phyloP scores from a whole-genome alignment of 768 basidiomycete genomes.

The Arthromyces matolae region DNA sequence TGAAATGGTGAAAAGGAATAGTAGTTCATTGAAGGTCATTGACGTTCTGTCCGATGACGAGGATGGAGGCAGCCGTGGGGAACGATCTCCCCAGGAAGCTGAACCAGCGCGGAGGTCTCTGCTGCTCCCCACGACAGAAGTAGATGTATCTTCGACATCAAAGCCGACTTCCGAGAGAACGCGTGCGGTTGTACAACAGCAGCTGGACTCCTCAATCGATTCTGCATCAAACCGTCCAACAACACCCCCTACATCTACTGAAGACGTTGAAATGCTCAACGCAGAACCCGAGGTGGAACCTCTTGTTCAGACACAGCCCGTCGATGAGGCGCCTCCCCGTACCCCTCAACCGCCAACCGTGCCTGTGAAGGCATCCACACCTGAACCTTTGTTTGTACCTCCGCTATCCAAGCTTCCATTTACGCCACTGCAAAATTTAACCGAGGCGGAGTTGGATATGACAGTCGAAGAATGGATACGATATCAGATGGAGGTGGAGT shows the following conservation, averaged over 20 bases:
- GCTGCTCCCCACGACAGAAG: neutral
- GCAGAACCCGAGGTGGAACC: neutral
- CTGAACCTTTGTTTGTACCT: slow-evolving; percentile 24
- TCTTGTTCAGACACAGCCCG: too few species aligned
- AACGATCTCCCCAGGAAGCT: slow-evolving; percentile 6
- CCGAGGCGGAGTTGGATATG: slow-evolving; percentile 69
- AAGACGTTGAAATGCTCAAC: slow-evolving; percentile 29
- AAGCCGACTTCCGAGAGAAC: neutral
- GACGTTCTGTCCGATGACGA: slow-evolving; percentile 42
- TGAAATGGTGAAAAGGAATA: slow-evolving; percentile 11
- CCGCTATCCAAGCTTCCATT: slow-evolving; percentile 45
- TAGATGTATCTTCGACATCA: neutral
- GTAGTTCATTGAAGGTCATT: slow-evolving; percentile 30
- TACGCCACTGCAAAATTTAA: slow-evolving; percentile 40
- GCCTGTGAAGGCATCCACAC: slow-evolving; percentile 5
- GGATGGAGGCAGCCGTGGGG: slow-evolving; percentile 20
- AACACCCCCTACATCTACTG: neutral
- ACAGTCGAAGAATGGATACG: slow-evolving; percentile 83
- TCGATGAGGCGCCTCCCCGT: neutral
- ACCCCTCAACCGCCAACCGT: slow-evolving; percentile 13
- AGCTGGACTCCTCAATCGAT: neutral
- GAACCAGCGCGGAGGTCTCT: slow-evolving; percentile 7
- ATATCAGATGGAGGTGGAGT: slow-evolving; percentile 68
- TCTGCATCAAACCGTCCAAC: neutral
- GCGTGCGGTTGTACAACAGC: neutral